Percentiles rank a stretch among this genome's conserved stretches.
These are phyloP conservation scores for Oxyria digyna DNA, from an alignment of 148 eudicot species.

Conservation along the genomic window DNA sequence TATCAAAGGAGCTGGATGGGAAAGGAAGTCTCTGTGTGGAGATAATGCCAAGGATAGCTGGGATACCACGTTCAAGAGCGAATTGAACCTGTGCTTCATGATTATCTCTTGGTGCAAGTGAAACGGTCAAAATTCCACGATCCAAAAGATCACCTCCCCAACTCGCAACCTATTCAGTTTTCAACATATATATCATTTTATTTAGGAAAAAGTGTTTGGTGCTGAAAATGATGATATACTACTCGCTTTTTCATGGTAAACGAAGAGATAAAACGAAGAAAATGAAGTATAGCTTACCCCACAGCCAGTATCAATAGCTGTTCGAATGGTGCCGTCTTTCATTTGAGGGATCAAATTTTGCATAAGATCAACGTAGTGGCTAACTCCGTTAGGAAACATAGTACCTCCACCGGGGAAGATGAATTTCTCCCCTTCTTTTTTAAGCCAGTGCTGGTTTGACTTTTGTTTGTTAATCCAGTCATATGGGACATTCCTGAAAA, in stretches of 20 bases:
- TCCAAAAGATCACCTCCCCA: slow-evolving; percentile 94
- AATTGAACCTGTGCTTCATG: slow-evolving; percentile 94
- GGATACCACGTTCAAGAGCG: slow-evolving; percentile 94
- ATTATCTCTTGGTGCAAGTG: slow-evolving; percentile 90
- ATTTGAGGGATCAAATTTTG: slow-evolving; percentile 72
- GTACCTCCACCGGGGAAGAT: slow-evolving; percentile 97
- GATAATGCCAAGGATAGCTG: slow-evolving; percentile 75
- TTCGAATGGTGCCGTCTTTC: slow-evolving; percentile 85
- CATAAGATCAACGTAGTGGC: slow-evolving; percentile 81
- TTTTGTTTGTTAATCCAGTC: slow-evolving; percentile 92
- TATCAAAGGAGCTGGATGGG: slow-evolving; percentile 86
- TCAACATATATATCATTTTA: not conserved
- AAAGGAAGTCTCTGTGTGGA: slow-evolving; percentile 91
- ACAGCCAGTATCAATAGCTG: slow-evolving; percentile 97
- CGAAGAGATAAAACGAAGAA: not conserved
- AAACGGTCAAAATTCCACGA: slow-evolving; percentile 70
- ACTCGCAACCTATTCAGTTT: slow-evolving; percentile 57
- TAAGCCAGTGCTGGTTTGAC: slow-evolving; percentile 90
- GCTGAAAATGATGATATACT: no score
- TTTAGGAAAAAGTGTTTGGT: no score
- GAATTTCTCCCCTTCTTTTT: slow-evolving; percentile 93
- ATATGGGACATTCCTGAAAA: slow-evolving; percentile 83
- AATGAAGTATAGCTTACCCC: slow-evolving; percentile 51
- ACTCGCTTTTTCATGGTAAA: no score
- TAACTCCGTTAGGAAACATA: slow-evolving; percentile 87